Conservation (phyloP, 2,329 filamentous ascomycete species). For the Trichoderma sp. region DNA sequence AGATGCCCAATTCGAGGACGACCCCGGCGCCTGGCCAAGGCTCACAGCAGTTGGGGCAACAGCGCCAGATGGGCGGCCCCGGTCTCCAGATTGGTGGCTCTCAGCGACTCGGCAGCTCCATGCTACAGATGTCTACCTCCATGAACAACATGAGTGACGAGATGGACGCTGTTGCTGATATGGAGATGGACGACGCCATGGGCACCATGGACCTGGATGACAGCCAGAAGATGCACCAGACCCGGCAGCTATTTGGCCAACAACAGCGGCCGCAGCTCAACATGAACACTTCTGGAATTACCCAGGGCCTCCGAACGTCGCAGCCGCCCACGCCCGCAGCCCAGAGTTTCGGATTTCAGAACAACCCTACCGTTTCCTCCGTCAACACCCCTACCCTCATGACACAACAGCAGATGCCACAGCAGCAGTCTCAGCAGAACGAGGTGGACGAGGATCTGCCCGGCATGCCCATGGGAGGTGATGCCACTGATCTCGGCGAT, state of each 20-base stretch:
- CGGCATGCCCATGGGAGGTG: slow-evolving; percentile 59
- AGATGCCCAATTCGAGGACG: slow-evolving; percentile 34
- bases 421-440: slow-evolving; percentile 56
- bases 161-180: slow-evolving; percentile 84
- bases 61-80: slow-evolving; percentile 29
- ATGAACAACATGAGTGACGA: slow-evolving; percentile 53
- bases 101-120: slow-evolving; percentile 28
- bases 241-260: slow-evolving; percentile 66
- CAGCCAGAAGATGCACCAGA: slow-evolving; percentile 64
- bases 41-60: slow-evolving; percentile 35
- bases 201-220: slow-evolving; percentile 63
- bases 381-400: slow-evolving; percentile 92
- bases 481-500: slow-evolving; percentile 49
- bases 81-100: slow-evolving; percentile 41
- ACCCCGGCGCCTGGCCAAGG: slow-evolving; percentile 32
- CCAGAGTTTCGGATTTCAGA: slow-evolving; percentile 74
- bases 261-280: slow-evolving; percentile 69
- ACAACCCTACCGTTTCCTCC: slow-evolving; percentile 94
- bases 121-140: slow-evolving; percentile 42
- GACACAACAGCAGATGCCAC: slow-evolving; percentile 67
- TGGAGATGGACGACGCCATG: slow-evolving; percentile 91
- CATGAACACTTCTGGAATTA: slow-evolving; percentile 71
- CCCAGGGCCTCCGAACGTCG: slow-evolving; percentile 77
- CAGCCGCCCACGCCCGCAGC: slow-evolving; percentile 82
- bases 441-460: slow-evolving; percentile 71